Evolutionary conservation across 129 eudicot genomes (phyloP).

Genomic region (Tanacetum coccineum): DNA sequence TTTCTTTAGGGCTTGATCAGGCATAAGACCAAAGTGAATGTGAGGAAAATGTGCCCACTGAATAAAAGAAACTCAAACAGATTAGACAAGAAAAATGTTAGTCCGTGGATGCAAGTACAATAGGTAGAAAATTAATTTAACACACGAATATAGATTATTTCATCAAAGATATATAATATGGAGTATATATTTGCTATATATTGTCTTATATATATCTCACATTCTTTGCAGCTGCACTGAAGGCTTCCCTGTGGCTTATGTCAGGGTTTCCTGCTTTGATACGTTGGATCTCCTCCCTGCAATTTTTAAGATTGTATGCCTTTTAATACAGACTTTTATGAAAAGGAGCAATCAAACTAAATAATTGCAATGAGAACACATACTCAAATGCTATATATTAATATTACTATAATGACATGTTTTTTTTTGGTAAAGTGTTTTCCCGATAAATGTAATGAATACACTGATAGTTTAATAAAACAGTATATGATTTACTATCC

Average conservation of each 20-base stretch:
- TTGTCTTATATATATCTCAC: conserved; percentile 35
- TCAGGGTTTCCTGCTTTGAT: conserved; percentile 99
- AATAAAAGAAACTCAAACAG: not conserved
- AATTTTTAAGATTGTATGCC: not conserved
- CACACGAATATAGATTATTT: too few species aligned
- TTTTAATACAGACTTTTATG: not conserved
- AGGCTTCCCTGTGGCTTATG: conserved; percentile 99
- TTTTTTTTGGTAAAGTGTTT: too few species aligned
- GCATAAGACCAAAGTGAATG: conserved; percentile 58
- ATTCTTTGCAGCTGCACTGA: conserved; percentile 99
- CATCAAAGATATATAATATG: too few species aligned
- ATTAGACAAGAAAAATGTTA: not conserved
- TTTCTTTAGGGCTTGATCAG: conserved; percentile 22
- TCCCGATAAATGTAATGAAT: too few species aligned
- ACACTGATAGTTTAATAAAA: too few species aligned
- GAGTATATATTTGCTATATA: too few species aligned
- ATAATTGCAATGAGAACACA: not conserved
- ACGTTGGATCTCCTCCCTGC: conserved; percentile 99
- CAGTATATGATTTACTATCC: too few species aligned
- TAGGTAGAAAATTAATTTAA: too few species aligned
- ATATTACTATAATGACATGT: not conserved
- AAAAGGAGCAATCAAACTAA: not conserved
- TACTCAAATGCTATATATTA: not conserved
- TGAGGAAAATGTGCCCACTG: conserved; percentile 98
- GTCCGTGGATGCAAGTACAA: too few species aligned